Percentiles rank a stretch among this genome's conserved stretches.
phyloP scores from a whole-genome alignment of 192 early-diverging fungal species.

The Umbelopsis vinacea region DNA sequence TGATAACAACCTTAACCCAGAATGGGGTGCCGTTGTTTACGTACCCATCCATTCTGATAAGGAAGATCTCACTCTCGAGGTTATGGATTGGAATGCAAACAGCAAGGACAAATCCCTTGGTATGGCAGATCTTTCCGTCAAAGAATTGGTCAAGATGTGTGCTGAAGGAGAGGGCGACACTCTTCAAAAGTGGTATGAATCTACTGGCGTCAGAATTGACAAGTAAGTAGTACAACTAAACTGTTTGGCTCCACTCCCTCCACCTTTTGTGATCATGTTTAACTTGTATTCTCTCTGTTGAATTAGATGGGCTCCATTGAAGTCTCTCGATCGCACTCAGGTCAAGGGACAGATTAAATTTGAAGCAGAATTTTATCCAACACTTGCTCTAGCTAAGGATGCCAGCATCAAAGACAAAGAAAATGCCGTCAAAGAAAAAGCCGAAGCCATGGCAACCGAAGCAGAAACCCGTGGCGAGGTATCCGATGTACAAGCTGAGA shows the following conservation, averaged over 20 bases:
- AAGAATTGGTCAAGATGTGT: constrained; percentile 25
- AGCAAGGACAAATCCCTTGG: constrained; percentile 78
- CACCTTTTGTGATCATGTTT: background rate
- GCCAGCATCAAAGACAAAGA: constrained; percentile 27
- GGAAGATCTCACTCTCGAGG: constrained; percentile 69
- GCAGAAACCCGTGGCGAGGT: constrained; percentile 18
- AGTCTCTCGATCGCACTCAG: constrained; percentile 29
- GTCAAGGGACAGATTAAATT: constrained; percentile 46
- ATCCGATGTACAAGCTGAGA: background rate
- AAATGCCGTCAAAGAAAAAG: constrained; percentile 12
- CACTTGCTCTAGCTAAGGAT: constrained; percentile 23
- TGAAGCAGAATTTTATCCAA: constrained; percentile 44
- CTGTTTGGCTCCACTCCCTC: background rate
- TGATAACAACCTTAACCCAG: constrained; percentile 74
- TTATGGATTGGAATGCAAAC: constrained; percentile 79
- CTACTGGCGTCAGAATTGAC: constrained; percentile 26
- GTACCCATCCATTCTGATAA: constrained; percentile 70
- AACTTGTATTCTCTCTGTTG: background rate
- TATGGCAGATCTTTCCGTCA: constrained; percentile 37
- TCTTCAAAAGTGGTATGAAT: constrained; percentile 32
- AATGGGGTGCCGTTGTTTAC: constrained; percentile 84
- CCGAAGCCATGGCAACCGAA: background rate
- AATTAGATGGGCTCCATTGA: constrained; percentile 43
- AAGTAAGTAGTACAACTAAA: constrained; percentile 10
- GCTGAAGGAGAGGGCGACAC: constrained; percentile 24